Base-by-base conservation (phyloP, 1,284 basidiomycete genomes). In the Ustilago bromivora region DNA sequence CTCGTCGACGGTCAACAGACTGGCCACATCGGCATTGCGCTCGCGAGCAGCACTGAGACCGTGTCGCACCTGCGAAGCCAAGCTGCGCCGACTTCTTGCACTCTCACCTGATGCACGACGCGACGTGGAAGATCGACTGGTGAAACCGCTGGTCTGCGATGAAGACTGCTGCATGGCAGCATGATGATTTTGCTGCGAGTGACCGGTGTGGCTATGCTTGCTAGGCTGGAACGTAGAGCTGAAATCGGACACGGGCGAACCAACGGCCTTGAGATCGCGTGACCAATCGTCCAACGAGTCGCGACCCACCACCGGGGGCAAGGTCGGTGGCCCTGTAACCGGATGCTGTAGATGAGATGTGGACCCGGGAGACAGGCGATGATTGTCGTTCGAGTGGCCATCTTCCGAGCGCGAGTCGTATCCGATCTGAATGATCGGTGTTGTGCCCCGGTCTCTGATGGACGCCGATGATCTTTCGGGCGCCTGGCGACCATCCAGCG, bases 1-100 rank as follows among this genome's bases (percentile, higher is more conserved):
- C 87, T 99, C 95, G 83, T 99, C 96, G 15, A 99, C 93, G 0
- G 96, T 99, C 84, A 99, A 89, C 79, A 99, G 87, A 83, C 94
- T 96, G 5, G 94, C 94, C 1, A 93, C 93, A 82, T 98, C 96
- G 15, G 65, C 69, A 2, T 93, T 93, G 54, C 90, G 89, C 83
- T 96, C 94, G 23, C 66, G 67, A 38, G 76, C 76, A 2, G 76
- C 66, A 35, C 62, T 65, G 57, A 78, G 73, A 6, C 69, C 68
- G 43, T 61, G 66, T 31, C 81, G 73, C 11, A 82, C 68, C 59
- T 79, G 76, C 9, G 79, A 73, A 28, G 79, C 81, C 47, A 82
- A 54, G 56, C 78, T 80, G 38, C 71, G 59, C 28, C 80, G 73
- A 63, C 80, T 80, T 28, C 76, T 66, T 12, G 75, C 66, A 47